Conservation (phyloP, 805 yeast species). For the Danielozyma ontarioensis region DNA sequence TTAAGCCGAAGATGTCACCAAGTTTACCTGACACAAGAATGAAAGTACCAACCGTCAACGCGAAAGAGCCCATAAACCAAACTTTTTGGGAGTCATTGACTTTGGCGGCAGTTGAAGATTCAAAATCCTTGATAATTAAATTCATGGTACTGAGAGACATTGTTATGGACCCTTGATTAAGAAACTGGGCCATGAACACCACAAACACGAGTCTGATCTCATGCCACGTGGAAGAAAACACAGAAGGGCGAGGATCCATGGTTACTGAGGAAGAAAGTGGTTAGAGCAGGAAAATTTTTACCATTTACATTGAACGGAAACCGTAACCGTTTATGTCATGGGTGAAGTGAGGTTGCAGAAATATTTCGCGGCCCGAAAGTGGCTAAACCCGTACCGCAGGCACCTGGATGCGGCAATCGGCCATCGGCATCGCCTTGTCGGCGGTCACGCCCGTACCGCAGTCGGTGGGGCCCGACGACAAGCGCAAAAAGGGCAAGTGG, state of each 20-base stretch:
- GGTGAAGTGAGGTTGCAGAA: neutral
- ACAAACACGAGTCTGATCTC: conserved; percentile 7
- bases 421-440: too few relatives aligned
- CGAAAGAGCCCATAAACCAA: conserved; percentile 69
- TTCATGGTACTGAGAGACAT: conserved; percentile 37
- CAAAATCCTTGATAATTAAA: conserved; percentile 24
- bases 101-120: neutral
- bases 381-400: neutral
- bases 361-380: neutral
- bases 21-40: conserved; percentile 63
- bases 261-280: neutral
- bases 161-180: conserved; percentile 33
- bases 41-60: conserved; percentile 68
- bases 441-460: too few relatives aligned
- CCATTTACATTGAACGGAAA: too few relatives aligned
- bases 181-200: conserved; percentile 25
- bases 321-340: too few relatives aligned
- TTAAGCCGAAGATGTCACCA: conserved; percentile 70
- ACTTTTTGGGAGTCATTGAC: conserved; percentile 6
- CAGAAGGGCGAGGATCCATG: conserved; percentile 8
- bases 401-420: neutral
- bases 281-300: neutral
- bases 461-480: too few relatives aligned
- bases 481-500: too few relatives aligned
- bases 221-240: conserved; percentile 6